These are phyloP conservation scores for Artemisia tridentata DNA, from an alignment of 129 eudicot species.

Conservation along the genomic window DNA sequence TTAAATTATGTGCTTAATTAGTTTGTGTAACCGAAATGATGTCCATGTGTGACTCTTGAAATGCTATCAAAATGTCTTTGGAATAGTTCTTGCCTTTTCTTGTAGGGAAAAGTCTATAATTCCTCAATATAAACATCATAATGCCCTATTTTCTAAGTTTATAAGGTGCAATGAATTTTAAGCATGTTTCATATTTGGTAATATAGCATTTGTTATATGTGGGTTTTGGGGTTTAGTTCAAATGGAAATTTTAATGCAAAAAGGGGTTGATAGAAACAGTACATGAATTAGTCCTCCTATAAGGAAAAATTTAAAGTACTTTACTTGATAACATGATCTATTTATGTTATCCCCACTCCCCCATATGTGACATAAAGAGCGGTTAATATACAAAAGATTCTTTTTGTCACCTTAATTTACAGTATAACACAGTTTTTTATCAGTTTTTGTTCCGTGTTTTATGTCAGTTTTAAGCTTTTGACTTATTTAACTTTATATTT, in stretches of 20 bases:
- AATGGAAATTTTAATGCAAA: not conserved
- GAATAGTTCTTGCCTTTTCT: too few relatives aligned
- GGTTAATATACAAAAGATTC: too few relatives aligned
- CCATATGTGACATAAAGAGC: too few relatives aligned
- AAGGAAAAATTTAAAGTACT: not conserved
- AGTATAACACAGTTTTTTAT: too few relatives aligned
- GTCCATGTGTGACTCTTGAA: not conserved
- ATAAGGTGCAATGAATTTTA: too few relatives aligned
- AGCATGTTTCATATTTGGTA: too few relatives aligned
- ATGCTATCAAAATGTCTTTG: not conserved
- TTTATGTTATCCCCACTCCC: too few relatives aligned
- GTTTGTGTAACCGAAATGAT: not conserved
- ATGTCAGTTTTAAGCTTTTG: too few relatives aligned
- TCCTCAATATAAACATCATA: not conserved
- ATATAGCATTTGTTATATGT: not conserved
- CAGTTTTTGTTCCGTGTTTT: too few relatives aligned
- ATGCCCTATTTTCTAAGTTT: not conserved
- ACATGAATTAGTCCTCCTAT: not conserved
- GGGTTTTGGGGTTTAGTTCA: not conserved
- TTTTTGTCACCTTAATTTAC: too few relatives aligned
- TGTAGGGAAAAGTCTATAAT: too few relatives aligned
- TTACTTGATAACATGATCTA: not conserved
- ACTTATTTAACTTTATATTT: too few relatives aligned
- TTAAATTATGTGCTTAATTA: not conserved
- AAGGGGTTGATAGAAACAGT: not conserved